phyloP scores from a whole-genome alignment of 2,329 filamentous ascomycete species.

The Xylariaceae sp. region DNA sequence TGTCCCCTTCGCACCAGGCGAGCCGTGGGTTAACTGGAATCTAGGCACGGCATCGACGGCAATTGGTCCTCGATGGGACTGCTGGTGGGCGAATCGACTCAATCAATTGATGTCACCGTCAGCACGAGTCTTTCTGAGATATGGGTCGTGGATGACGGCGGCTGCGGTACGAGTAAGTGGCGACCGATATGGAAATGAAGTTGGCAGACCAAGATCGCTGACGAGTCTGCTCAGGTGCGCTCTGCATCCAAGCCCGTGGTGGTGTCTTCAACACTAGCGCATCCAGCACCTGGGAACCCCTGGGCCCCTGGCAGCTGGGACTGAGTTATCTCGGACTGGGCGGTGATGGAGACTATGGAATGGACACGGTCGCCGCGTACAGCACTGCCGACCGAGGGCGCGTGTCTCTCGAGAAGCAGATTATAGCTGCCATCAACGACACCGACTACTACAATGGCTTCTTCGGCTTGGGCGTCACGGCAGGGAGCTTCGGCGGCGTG shows the following conservation, averaged over 20 bases:
- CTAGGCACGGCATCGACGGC: constrained; percentile 43
- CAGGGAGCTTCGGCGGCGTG: constrained; percentile 42
- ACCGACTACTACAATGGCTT: constrained; percentile 48
- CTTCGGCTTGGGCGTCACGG: constrained; percentile 49
- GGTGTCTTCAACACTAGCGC: constrained; percentile 44
- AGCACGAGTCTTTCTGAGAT: constrained; percentile 66
- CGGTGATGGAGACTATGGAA: constrained; percentile 59
- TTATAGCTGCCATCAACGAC: constrained; percentile 47
- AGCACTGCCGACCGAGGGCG: constrained; percentile 30
- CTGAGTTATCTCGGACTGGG: constrained; percentile 49
- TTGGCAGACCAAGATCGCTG: neutral
- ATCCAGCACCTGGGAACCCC: constrained; percentile 50
- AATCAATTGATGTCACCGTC: constrained; percentile 48
- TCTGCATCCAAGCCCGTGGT: constrained; percentile 51
- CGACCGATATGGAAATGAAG: neutral
- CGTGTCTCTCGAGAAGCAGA: constrained; percentile 35
- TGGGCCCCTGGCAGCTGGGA: constrained; percentile 54
- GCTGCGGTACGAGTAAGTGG: constrained; percentile 43
- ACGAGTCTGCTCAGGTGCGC: constrained; percentile 27
- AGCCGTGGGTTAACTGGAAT: constrained; percentile 14
- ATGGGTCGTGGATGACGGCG: constrained; percentile 56
- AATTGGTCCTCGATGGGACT: constrained; percentile 65
- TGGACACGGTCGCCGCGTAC: constrained; percentile 39
- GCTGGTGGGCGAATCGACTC: constrained; percentile 36
- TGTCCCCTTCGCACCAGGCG: constrained; percentile 2